These are phyloP conservation scores for Digitaria exilis DNA, from an alignment of 202 grass and related monocot genomes.

Conservation along the genomic window DNA sequence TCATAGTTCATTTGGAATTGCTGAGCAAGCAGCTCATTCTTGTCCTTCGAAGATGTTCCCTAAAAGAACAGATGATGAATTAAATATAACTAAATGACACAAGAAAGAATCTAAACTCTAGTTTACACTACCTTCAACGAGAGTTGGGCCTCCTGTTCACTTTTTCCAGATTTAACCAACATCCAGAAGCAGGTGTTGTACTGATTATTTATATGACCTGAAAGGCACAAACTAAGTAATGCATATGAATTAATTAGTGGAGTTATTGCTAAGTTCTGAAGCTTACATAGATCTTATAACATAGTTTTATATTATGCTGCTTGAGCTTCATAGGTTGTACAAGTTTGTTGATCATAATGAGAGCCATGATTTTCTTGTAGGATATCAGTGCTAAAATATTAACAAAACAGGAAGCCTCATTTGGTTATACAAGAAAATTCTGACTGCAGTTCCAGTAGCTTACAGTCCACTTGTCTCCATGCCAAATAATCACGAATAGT, in stretches of 20 bases:
- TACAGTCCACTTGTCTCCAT: slow-evolving; percentile 96
- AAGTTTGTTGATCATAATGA: background rate
- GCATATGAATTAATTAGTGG: background rate
- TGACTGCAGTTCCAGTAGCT: slow-evolving; percentile 26
- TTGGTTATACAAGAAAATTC: slow-evolving; percentile 13
- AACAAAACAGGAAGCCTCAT: slow-evolving; percentile 5
- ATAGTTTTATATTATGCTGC: background rate
- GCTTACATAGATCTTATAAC: slow-evolving; percentile 1
- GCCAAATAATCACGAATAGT: no score
- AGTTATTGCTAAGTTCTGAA: background rate
- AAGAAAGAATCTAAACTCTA: slow-evolving; percentile 20
- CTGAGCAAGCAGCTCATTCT: slow-evolving; percentile 81
- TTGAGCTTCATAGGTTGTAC: slow-evolving; percentile 9
- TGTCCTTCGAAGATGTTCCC: slow-evolving; percentile 84
- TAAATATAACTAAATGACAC: slow-evolving; percentile 9
- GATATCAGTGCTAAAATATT: slow-evolving; percentile 5
- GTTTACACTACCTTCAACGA: slow-evolving; percentile 60
- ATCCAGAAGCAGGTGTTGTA: slow-evolving; percentile 96
- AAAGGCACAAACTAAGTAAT: slow-evolving; percentile 36
- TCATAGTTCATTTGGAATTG: slow-evolving; percentile 88
- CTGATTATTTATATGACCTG: slow-evolving; percentile 98
- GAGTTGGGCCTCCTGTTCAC: slow-evolving; percentile 74
- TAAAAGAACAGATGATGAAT: slow-evolving; percentile 34
- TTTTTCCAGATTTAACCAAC: slow-evolving; percentile 94
- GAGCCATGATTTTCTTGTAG: background rate